Conservation (phyloP, 1,284 basidiomycete genomes). For the Irpex sp. region DNA sequence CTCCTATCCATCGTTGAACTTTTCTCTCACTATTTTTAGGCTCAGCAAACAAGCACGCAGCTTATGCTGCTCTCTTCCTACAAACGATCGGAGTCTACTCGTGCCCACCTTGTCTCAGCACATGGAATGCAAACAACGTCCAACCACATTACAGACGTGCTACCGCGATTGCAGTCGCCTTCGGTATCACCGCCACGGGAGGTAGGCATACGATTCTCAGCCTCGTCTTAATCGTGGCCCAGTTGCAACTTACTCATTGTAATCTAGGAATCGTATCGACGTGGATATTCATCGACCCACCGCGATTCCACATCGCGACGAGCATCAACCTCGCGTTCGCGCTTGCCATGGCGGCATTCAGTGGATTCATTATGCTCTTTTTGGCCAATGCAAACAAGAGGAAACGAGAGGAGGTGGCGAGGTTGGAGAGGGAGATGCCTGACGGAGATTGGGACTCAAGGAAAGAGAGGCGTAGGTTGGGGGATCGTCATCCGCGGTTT, state of each 20-base stretch:
- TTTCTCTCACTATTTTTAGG: neutral
- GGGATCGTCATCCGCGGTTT: neutral
- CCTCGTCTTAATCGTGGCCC: neutral
- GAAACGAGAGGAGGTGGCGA: neutral
- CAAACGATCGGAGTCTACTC: neutral
- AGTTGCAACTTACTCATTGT: neutral
- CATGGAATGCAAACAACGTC: conserved; percentile 1
- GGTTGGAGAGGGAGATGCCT: neutral
- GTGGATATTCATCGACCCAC: neutral
- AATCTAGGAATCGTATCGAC: neutral
- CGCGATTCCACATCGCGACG: neutral
- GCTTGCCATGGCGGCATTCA: neutral
- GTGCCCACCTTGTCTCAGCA: neutral
- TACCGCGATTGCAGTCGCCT: neutral
- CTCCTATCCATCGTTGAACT: neutral
- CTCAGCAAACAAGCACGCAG: neutral
- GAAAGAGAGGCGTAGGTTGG: neutral
- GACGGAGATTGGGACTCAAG: neutral
- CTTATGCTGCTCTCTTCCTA: neutral
- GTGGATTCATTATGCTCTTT: neutral
- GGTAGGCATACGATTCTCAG: neutral
- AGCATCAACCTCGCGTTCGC: neutral
- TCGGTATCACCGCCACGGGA: neutral
- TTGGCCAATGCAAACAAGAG: neutral
- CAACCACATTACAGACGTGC: neutral